These are phyloP conservation scores for Aspergillus melleus DNA, from an alignment of 2,329 filamentous ascomycete genomes.

Conservation along the genomic window DNA sequence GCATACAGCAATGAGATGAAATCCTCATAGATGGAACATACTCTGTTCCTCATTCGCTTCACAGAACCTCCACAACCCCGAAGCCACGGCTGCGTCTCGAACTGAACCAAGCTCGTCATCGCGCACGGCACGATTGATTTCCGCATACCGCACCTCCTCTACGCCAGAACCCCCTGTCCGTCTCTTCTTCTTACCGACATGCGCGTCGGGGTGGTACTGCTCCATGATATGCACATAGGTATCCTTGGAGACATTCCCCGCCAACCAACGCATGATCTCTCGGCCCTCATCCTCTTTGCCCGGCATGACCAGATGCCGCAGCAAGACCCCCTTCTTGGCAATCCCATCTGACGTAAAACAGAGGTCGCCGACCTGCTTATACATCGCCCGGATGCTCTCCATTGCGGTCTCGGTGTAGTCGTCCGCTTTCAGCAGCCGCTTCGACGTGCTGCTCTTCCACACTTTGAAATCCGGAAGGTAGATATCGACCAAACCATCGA, in stretches of 20 bases:
- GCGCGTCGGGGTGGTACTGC: conserved; percentile 77
- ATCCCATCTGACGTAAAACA: conserved; percentile 80
- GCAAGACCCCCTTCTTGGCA: conserved; percentile 72
- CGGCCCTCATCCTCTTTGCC: conserved; percentile 71
- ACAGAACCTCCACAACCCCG: conserved; percentile 77
- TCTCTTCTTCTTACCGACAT: conserved; percentile 70
- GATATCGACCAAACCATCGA: conserved; percentile 80
- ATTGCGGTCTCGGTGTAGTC: conserved; percentile 71
- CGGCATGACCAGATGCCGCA: conserved; percentile 84
- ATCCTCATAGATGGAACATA: conserved; percentile 50
- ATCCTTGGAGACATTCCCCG: conserved; percentile 69
- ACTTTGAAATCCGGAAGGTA: conserved; percentile 90
- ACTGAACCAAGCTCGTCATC: conserved; percentile 66
- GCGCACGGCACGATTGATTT: conserved; percentile 73
- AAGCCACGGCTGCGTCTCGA: conserved; percentile 65
- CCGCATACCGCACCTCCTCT: conserved; percentile 64
- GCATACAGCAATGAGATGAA: background rate
- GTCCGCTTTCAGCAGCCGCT: conserved; percentile 73
- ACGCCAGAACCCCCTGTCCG: conserved; percentile 20
- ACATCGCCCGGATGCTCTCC: conserved; percentile 79
- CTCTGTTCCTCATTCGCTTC: conserved; percentile 59
- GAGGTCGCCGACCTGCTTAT: conserved; percentile 77
- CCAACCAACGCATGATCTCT: conserved; percentile 75
- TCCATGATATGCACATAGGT: conserved; percentile 87
- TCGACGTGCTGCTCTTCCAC: conserved; percentile 67